Evolutionary conservation across 2,329 filamentous ascomycete species (phyloP).

Genomic region (Gaeumannomyces tritici): DNA sequence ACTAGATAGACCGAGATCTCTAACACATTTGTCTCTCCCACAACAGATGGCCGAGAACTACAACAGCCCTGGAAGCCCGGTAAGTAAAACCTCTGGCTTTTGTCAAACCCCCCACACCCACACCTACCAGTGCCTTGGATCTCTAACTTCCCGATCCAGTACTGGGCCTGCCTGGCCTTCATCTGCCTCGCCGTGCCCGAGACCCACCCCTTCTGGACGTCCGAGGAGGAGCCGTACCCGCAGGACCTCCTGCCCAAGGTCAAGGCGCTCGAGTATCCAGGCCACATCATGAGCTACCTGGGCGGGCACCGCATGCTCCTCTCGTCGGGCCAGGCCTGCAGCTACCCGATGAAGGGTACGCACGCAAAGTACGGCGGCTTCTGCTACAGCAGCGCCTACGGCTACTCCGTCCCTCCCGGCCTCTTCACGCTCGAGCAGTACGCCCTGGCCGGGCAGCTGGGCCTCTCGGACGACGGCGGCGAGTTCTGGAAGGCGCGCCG

Average conservation of each 20-base stretch:
- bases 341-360: slow-evolving; percentile 72
- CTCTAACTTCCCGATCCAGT: slow-evolving; percentile 29
- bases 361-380: slow-evolving; percentile 77
- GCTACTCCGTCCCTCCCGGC: slow-evolving; percentile 68
- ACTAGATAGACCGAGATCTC: background rate
- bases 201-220: slow-evolving; percentile 66
- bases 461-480: slow-evolving; percentile 66
- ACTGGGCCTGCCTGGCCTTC: slow-evolving; percentile 74
- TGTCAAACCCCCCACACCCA: no score
- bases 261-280: slow-evolving; percentile 55
- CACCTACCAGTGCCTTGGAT: no score
- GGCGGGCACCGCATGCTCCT: slow-evolving; percentile 71
- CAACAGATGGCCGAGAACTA: slow-evolving; percentile 67
- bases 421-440: slow-evolving; percentile 69
- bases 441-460: slow-evolving; percentile 65
- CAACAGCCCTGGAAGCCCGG: slow-evolving; percentile 62
- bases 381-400: slow-evolving; percentile 67
- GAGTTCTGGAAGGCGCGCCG: slow-evolving; percentile 73
- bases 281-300: slow-evolving; percentile 39
- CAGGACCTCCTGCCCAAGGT: slow-evolving; percentile 45
- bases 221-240: slow-evolving; percentile 49
- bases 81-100: slow-evolving; percentile 15
- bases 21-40: no score
- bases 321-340: slow-evolving; percentile 69
- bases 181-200: slow-evolving; percentile 62